These are phyloP conservation scores for Mycena albidolilacea DNA, from an alignment of 768 basidiomycete genomes.

Conservation along the genomic window DNA sequence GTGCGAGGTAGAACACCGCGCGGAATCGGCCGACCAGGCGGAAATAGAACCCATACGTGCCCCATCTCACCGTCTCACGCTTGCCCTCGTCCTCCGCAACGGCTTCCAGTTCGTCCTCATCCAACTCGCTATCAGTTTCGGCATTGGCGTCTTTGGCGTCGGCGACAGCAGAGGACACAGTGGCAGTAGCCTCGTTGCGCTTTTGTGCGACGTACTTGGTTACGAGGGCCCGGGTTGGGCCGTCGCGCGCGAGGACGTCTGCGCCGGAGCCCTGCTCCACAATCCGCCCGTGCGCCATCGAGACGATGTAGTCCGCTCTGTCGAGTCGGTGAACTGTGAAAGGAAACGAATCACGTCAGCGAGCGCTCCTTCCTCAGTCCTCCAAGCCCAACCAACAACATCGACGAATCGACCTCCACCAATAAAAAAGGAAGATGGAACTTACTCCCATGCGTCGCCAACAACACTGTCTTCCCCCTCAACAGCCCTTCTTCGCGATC, in stretches of 20 bases:
- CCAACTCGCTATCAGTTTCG: background rate
- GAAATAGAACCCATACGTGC: slow-evolving; percentile 25
- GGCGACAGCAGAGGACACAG: background rate
- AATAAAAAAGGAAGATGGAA: background rate
- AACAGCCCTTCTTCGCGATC: slow-evolving; percentile 6
- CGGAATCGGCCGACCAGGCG: slow-evolving; percentile 12
- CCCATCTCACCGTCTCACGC: slow-evolving; percentile 20
- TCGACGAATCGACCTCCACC: too few species aligned
- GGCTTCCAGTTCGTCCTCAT: background rate
- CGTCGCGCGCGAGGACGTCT: slow-evolving; percentile 4
- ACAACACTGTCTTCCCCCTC: slow-evolving; percentile 15
- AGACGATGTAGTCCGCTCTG: slow-evolving; percentile 14
- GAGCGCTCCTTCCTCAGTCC: too few species aligned
- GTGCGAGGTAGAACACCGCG: slow-evolving; percentile 12
- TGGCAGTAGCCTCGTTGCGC: slow-evolving; percentile 2
- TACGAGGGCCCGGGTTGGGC: slow-evolving; percentile 20
- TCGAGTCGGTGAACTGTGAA: slow-evolving; percentile 23
- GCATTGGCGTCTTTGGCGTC: background rate
- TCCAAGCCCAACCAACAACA: too few species aligned
- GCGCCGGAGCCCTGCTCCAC: slow-evolving; percentile 9
- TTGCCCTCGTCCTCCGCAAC: slow-evolving; percentile 18
- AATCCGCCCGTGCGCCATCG: slow-evolving; percentile 19
- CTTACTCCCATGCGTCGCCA: slow-evolving; percentile 30
- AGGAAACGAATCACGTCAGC: background rate
- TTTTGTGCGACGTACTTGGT: slow-evolving; percentile 1